A percentile compares a stretch with the other conserved stretches of the same genome.
phyloP scores from a whole-genome alignment of 2,329 filamentous ascomycete species.

The Shiraia sp. region DNA sequence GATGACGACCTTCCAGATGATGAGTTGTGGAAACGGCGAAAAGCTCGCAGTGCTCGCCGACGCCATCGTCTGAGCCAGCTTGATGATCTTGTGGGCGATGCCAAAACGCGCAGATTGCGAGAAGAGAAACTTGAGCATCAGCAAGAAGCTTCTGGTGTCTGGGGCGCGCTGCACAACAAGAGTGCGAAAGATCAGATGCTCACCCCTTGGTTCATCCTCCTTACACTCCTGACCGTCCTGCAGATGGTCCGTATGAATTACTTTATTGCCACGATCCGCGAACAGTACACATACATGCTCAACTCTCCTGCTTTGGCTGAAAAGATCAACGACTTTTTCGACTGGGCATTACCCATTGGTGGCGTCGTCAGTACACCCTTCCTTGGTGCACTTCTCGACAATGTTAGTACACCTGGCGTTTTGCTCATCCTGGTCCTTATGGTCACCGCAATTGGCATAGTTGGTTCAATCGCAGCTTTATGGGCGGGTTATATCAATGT shows the following conservation, averaged over 20 bases:
- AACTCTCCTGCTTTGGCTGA: slow-evolving; percentile 62
- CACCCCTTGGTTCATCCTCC: slow-evolving; percentile 81
- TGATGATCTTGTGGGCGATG: slow-evolving; percentile 70
- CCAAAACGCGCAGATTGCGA: slow-evolving; percentile 64
- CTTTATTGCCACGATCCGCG: slow-evolving; percentile 83
- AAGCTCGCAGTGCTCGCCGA: slow-evolving; percentile 46
- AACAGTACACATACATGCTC: slow-evolving; percentile 79
- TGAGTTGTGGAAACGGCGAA: slow-evolving; percentile 49
- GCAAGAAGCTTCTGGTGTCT: slow-evolving; percentile 73
- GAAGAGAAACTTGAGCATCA: slow-evolving; percentile 66
- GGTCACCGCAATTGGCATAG: slow-evolving; percentile 72
- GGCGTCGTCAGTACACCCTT: slow-evolving; percentile 82
- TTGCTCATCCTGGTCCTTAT: slow-evolving; percentile 69
- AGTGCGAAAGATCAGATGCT: slow-evolving; percentile 72
- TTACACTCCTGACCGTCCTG: slow-evolving; percentile 74
- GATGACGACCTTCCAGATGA: slow-evolving; percentile 59
- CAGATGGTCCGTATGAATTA: slow-evolving; percentile 75
- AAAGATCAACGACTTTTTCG: slow-evolving; percentile 79
- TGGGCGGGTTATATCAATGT: slow-evolving; percentile 77
- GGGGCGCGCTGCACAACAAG: slow-evolving; percentile 79
- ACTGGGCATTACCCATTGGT: slow-evolving; percentile 78
- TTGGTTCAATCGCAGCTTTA: slow-evolving; percentile 71
- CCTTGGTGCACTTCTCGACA: slow-evolving; percentile 78
- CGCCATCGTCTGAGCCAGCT: slow-evolving; percentile 69
- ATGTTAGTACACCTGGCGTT: slow-evolving; percentile 70